Conservation (phyloP, 2,329 filamentous ascomycete genomes). For the Ceratocystis ficicola region DNA sequence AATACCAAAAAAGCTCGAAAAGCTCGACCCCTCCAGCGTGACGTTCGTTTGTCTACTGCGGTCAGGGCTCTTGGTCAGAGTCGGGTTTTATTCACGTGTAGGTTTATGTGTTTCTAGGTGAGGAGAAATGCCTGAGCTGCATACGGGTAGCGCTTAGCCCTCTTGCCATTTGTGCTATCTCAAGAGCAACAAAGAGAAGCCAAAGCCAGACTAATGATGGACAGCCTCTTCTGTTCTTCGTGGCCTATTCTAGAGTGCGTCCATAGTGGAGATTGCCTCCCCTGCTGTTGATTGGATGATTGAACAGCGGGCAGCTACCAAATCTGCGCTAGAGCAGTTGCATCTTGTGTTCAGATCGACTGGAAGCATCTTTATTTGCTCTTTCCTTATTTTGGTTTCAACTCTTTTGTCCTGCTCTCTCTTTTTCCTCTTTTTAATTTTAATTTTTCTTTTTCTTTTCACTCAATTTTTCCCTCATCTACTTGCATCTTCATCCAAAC, state of each 20-base stretch:
- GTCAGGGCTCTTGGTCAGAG: not conserved
- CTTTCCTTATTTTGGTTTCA: not conserved
- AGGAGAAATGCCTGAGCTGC: not conserved
- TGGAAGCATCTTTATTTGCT: not conserved
- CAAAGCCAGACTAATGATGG: too few relatives aligned
- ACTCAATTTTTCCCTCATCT: not conserved
- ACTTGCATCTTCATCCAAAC: not conserved
- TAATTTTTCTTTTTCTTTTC: not conserved
- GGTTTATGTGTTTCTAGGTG: not conserved
- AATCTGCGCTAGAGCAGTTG: constrained; percentile 2
- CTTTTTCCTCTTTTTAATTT: not conserved
- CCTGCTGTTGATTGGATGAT: not conserved
- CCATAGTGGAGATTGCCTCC: not conserved
- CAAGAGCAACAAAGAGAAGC: too few relatives aligned
- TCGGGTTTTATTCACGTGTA: not conserved
- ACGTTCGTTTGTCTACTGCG: not conserved
- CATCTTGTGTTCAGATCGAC: constrained; percentile 8
- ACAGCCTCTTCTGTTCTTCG: not conserved
- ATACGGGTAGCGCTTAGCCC: not conserved
- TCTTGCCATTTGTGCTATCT: too few relatives aligned
- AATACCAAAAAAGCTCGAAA: constrained; percentile 2
- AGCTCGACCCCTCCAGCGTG: constrained; percentile 9
- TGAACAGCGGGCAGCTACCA: constrained; percentile 7
- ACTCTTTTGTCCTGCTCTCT: not conserved
- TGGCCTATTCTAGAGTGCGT: not conserved